Base-by-base conservation (phyloP, 2,329 filamentous ascomycete genomes). In the Colletotrichum costaricense region DNA sequence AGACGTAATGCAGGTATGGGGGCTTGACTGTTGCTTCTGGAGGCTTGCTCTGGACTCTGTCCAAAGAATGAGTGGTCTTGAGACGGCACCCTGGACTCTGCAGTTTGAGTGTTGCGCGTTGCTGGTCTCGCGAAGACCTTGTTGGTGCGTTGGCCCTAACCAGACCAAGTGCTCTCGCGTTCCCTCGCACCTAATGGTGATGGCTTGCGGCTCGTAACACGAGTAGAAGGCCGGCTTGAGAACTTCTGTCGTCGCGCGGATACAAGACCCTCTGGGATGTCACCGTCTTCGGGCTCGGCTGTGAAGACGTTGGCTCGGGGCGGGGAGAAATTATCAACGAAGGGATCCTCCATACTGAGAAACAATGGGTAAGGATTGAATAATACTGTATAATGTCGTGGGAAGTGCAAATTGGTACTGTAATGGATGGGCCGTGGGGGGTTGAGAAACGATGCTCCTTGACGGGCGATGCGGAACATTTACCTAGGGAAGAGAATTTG, bases 241-340 rank as follows among this genome's bases (percentile, higher is more conserved):
- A 85, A 77, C 69, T 79, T 78, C 38, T 75, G 77, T 71, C 81
- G 75, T 59, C 80, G 82, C 19, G 80, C 80, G 16, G 78, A 78
- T 12, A 84, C 80, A 56, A 80, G 81, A 54, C 81, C 81, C 49
- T 70, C 57, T 75, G 46, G 80, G 78, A 74, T 65, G 83, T 78
- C 24, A 75, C 70, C 73, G 76, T 66, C 67, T 60, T 67, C 73
- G 59, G 74, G 60, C 57, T 65, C 56, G 56, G 54, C 14, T 52
- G 71, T 38, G 46, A 63, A 46, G 22, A 63, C 67, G 26, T 67
- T 56, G 64, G 49, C 59, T 56, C 56, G 60, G 57, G 67, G 59
- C 58, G 75, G 67, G 52, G 76, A 75, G 56, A 52, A 56, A 19
- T 58, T 28, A 24, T 69, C 63, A 67, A 71, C 38, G 63, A 74